These are phyloP conservation scores for Rhinocladiella mackenziei DNA, from an alignment of 2,329 filamentous ascomycete genomes.

Conservation along the genomic window DNA sequence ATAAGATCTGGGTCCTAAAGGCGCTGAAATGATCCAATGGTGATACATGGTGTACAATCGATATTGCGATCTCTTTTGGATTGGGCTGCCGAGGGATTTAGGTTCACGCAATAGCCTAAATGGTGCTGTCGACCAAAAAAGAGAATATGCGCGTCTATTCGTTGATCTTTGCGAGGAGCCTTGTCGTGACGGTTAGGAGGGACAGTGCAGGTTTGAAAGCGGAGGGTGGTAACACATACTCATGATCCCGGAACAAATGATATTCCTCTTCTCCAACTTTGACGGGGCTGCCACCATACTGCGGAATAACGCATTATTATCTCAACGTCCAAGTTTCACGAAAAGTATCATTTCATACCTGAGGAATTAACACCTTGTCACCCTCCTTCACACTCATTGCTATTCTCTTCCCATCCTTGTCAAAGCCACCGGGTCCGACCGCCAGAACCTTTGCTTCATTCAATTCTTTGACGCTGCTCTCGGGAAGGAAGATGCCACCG, in stretches of 20 bases:
- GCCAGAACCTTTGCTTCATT: slow-evolving; percentile 97
- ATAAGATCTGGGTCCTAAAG: too few species aligned
- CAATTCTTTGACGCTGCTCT: slow-evolving; percentile 94
- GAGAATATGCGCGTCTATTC: too few species aligned
- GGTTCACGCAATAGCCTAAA: too few species aligned
- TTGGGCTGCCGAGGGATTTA: not conserved
- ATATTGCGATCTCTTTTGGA: not conserved
- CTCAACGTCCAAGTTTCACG: too few species aligned
- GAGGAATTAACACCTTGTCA: slow-evolving; percentile 92
- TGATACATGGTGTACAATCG: slow-evolving; percentile 25
- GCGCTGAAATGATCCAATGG: slow-evolving; percentile 7
- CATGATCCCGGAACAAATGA: slow-evolving; percentile 92
- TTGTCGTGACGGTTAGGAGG: slow-evolving; percentile 40
- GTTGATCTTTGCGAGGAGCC: slow-evolving; percentile 98
- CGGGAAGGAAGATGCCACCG: slow-evolving; percentile 93
- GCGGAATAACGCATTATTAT: too few species aligned
- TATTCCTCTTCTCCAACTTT: slow-evolving; percentile 98
- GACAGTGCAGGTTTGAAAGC: not conserved
- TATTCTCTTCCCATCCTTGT: slow-evolving; percentile 85
- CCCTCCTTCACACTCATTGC: slow-evolving; percentile 76
- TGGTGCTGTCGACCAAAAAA: too few species aligned
- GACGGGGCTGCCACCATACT: slow-evolving; percentile 91
- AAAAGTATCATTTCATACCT: too few species aligned
- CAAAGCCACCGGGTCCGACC: slow-evolving; percentile 81
- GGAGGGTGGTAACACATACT: slow-evolving; percentile 61